Evolutionary conservation across 495 filamentous ascomycete genomes (phyloP), one percentile per base, ranked within the genome.

Genomic region (Bathelium albidoporum): DNA sequence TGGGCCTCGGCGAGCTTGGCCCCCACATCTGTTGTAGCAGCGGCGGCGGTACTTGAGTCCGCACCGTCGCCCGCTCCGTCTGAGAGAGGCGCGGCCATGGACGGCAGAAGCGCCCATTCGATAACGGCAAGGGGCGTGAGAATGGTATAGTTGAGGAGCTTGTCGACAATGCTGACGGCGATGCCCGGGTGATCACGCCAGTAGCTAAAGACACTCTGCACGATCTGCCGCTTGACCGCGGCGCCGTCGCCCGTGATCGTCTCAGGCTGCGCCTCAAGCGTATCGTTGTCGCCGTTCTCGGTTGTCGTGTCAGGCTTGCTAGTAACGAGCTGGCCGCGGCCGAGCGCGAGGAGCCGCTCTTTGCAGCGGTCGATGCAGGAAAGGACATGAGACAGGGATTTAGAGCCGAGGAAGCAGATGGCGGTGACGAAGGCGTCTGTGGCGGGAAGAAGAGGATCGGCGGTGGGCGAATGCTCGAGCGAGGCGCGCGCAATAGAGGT

Each of bases 321-420:
- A 24, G 49, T 55, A 29, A 65, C 68, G 14, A 49, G 59, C 52
- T 70, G 68, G 1, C 45, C 12, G 49, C 49, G 49, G 16, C 90
- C 92, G 59, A 93, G 85, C 58, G 85, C 82, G 1, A 96, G 76
- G 2, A 98, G 85, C 11, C 90, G 88, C 58, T 95, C 92, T 73
- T 96, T 97, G 78, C 89, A 93, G 59, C 94, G 88, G 72, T 98
- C 94, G 69, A 98, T 96, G 75, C 89, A 95, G 16, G 90, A 94
- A 28, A 98, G 82, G 11, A 97, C 89, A 72, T 98, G 94, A 4
- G 93, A 97, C 12, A 98, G 86, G 0, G 92, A 96, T 73, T 97
- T 97, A 65, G 88, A 88, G 59, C 94, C 94, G 29, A 96, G 86
- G 71, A 85, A 91, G 76, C 92, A 93, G 68, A 99, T 90, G 18